A percentile compares a stretch with the other conserved stretches of the same genome.
Evolutionary conservation across 1,284 basidiomycete species (phyloP).

Genomic region (Leccinum subrobustum): DNA sequence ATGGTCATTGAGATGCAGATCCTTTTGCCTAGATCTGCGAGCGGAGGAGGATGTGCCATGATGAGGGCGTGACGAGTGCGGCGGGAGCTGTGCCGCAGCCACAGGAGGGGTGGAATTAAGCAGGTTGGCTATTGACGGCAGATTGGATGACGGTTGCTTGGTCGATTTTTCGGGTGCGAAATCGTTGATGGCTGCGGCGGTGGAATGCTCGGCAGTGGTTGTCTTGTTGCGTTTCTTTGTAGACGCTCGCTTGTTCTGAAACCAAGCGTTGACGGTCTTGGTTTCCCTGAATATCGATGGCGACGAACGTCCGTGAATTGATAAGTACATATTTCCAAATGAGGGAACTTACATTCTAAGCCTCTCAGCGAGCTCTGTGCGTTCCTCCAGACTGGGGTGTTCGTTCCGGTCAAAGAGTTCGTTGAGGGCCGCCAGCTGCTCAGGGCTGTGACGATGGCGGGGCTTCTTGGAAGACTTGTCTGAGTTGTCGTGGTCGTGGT

Average conservation of each 20-base stretch:
- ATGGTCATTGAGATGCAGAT: slow-evolving; percentile 32
- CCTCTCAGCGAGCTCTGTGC: slow-evolving; percentile 62
- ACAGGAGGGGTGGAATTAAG: slow-evolving; percentile 39
- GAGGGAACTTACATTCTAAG: slow-evolving; percentile 64
- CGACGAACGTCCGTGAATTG: slow-evolving; percentile 15
- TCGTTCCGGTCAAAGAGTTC: slow-evolving; percentile 73
- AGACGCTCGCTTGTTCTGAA: slow-evolving; percentile 80
- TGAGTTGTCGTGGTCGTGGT: slow-evolving; percentile 21
- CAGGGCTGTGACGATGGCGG: slow-evolving; percentile 68
- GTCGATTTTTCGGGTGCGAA: slow-evolving; percentile 19
- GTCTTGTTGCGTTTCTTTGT: slow-evolving; percentile 66
- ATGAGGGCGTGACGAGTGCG: slow-evolving; percentile 29
- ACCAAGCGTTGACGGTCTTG: slow-evolving; percentile 82
- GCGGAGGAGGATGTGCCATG: slow-evolving; percentile 30
- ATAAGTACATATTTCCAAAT: slow-evolving; percentile 30
- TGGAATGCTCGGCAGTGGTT: slow-evolving; percentile 16
- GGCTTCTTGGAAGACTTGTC: slow-evolving; percentile 58
- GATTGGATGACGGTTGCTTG: slow-evolving; percentile 29
- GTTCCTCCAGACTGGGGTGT: slow-evolving; percentile 68
- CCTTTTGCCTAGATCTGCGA: slow-evolving; percentile 37
- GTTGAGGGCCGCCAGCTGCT: slow-evolving; percentile 70
- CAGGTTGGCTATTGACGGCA: slow-evolving; percentile 46
- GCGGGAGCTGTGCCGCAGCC: slow-evolving; percentile 33
- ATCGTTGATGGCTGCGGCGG: slow-evolving; percentile 4
- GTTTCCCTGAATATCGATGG: slow-evolving; percentile 54